phyloP scores from a whole-genome alignment of 2,329 filamentous ascomycete genomes.

The Aspergillus sp. region DNA sequence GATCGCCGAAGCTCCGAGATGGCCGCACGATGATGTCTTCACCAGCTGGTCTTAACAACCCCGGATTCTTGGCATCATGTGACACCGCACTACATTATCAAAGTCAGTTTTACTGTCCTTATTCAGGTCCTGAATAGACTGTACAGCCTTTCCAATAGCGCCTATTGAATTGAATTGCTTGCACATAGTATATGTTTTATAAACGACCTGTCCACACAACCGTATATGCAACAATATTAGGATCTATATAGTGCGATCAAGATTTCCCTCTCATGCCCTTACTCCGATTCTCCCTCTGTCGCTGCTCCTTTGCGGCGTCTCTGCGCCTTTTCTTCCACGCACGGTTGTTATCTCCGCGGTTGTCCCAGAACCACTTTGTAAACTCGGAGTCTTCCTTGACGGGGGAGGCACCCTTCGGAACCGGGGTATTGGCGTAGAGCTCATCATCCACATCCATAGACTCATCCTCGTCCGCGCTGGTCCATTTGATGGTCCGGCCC shows the following conservation, averaged over 20 bases:
- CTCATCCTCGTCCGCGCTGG: conserved; percentile 14
- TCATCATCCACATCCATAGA: conserved; percentile 24
- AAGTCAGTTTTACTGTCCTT: neutral
- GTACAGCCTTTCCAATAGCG: neutral
- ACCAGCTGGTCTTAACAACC: neutral
- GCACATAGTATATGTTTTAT: neutral
- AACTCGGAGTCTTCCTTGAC: conserved; percentile 54
- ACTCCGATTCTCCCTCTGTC: conserved; percentile 59
- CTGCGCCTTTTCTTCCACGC: conserved; percentile 55
- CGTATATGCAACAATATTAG: conserved; percentile 3
- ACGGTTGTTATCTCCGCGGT: conserved; percentile 50
- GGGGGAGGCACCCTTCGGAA: conserved; percentile 17
- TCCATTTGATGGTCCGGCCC: conserved; percentile 37
- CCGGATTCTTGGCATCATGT: conserved; percentile 14
- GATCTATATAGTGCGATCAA: conserved; percentile 9
- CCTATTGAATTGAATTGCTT: neutral
- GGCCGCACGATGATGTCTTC: neutral
- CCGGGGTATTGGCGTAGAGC: conserved; percentile 21
- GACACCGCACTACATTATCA: conserved; percentile 4
- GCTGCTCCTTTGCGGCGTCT: conserved; percentile 59
- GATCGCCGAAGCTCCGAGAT: neutral
- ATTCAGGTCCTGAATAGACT: neutral
- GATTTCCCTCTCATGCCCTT: conserved; percentile 41
- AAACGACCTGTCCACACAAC: neutral
- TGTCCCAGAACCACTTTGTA: conserved; percentile 60